These are phyloP conservation scores for Sicyos edulis DNA, from an alignment of 306 rosid species.

Conservation along the genomic window DNA sequence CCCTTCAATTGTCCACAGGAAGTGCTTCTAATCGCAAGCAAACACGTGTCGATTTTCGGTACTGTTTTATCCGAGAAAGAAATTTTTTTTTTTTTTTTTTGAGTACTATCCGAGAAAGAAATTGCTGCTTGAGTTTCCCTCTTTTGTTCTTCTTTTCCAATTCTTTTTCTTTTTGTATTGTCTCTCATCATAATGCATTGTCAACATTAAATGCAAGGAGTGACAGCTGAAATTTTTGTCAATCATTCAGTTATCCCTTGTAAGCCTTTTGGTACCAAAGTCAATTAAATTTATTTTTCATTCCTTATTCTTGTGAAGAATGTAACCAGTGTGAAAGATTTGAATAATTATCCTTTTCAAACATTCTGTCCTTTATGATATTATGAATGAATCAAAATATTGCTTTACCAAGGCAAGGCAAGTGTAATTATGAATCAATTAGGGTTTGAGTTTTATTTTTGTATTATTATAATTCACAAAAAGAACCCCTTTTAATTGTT, in stretches of 20 bases:
- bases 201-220: constrained; percentile 9
- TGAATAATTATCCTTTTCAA: constrained; percentile 7
- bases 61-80: constrained; percentile 21
- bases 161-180: constrained; percentile 12
- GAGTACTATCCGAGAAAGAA: constrained; percentile 7
- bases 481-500: no score
- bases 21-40: constrained; percentile 30
- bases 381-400: no score
- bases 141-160: not conserved
- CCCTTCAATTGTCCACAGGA: constrained; percentile 38
- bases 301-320: not conserved
- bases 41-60: constrained; percentile 10
- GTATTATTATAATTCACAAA: no score
- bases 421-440: no score
- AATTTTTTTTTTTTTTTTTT: no score
- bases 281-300: not conserved
- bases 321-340: not conserved
- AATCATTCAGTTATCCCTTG: constrained; percentile 19
- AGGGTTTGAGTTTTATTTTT: no score
- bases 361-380: not conserved
- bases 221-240: constrained; percentile 16
- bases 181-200: constrained; percentile 20
- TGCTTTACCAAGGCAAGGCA: no score
- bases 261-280: constrained; percentile 19
- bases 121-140: constrained; percentile 18